Conservation (phyloP, 805 yeast species). For the Saturnispora kantuleensis region DNA sequence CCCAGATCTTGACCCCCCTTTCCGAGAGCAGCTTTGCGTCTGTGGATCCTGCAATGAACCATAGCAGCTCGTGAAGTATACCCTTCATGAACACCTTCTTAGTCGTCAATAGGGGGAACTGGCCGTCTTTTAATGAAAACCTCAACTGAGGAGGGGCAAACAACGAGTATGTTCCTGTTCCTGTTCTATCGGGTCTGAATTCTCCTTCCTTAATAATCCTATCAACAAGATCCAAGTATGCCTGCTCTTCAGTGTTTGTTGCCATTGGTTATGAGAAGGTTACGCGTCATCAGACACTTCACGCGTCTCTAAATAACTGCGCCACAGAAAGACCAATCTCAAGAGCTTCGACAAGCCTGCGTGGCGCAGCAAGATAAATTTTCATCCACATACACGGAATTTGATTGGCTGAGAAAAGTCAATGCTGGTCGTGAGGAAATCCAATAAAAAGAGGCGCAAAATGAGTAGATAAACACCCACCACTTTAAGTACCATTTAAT, state of each 20-base stretch:
- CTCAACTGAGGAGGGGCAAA: slow-evolving; percentile 96
- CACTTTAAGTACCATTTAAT: no score
- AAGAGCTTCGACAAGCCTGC: not conserved
- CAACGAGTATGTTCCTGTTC: slow-evolving; percentile 85
- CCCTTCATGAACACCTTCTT: slow-evolving; percentile 87
- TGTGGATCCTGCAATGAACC: slow-evolving; percentile 89
- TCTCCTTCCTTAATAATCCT: slow-evolving; percentile 80
- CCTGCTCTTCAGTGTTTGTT: slow-evolving; percentile 58
- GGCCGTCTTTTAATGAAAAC: slow-evolving; percentile 60
- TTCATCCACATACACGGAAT: not conserved
- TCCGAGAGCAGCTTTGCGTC: slow-evolving; percentile 73
- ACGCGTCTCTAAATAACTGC: not conserved
- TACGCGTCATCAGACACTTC: slow-evolving; percentile 1
- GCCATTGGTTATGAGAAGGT: not conserved
- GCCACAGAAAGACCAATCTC: not conserved
- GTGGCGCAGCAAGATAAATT: not conserved
- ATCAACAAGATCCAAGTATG: slow-evolving; percentile 73
- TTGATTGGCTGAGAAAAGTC: slow-evolving; percentile 1
- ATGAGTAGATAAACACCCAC: no score
- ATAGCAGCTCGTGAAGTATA: slow-evolving; percentile 77
- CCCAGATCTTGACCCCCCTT: slow-evolving; percentile 95
- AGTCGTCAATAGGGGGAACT: slow-evolving; percentile 85
- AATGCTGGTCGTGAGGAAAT: not conserved
- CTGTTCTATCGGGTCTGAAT: slow-evolving; percentile 89
- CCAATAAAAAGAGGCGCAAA: no score